Base-by-base conservation (phyloP, 345 rosid genomes). In the Eucalyptus viminalis region DNA sequence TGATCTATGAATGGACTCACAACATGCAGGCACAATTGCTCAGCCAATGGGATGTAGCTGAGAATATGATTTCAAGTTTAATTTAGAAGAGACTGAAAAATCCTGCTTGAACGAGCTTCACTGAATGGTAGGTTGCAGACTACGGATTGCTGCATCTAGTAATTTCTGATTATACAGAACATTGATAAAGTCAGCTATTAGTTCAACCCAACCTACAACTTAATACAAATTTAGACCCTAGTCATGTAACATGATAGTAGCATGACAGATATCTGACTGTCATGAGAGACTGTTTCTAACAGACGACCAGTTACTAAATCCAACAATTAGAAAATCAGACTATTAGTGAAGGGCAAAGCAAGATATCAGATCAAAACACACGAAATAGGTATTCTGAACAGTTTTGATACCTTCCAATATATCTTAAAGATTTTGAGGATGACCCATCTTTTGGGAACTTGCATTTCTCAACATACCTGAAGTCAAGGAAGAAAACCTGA, bases 371-470 rank as follows among this genome's bases (percentile, higher is more conserved):
- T 76, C 45, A 37, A 76, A 37, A 37, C 45, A 21, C 45, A 76
- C 3, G 27, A 76, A 19, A 76, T 76, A 76, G 47, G 27, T 37
- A 76, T 76, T 76, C 83, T 76, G 83, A 24, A 37, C 83, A 21
- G 45, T 24, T 34, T 54, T 12, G 44, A 49, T 95, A 97, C 99
- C 99, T 98, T 95, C 99, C 99, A 44, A 96, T 91, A 88, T 97
- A 98, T 96, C 99, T 93, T 65, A 98, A 87, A 91, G 99, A 98
- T 93, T 97, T 97, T 27, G 99, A 88, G 2, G 97, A 89, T 34
- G 99, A 95, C 80, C 99, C 99, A 89, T 97, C 99, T 86, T 89
- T 86, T n/a, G 99, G 99, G 90, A 93, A 98, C 95, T 98, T 98
- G 97, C 99, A 97, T 53, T 91, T 97, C 86, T 98, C 98, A 91